Percentiles rank a stretch among this genome's conserved stretches.
Conservation (phyloP, 2,329 filamentous ascomycete species). For the Botrytis elliptica region DNA sequence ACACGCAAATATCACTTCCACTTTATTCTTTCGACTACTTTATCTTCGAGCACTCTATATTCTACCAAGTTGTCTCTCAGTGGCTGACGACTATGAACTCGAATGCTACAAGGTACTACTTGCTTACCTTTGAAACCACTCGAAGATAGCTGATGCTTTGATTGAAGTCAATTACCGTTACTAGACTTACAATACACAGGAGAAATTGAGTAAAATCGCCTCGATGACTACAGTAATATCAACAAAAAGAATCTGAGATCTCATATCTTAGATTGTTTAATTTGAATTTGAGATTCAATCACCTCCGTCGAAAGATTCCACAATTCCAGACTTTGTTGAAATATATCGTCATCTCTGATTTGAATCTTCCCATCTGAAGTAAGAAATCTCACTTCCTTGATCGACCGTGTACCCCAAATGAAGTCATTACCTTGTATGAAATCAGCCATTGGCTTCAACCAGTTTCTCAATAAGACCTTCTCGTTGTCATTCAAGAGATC, state of each 20-base stretch:
- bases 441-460: conserved; percentile 24
- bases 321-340: conserved; percentile 22
- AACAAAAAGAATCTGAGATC: not conserved
- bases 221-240: not conserved
- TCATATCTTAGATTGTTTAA: not conserved
- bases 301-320: conserved; percentile 20
- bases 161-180: not conserved
- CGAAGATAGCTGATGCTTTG: not conserved
- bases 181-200: not conserved
- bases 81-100: not conserved
- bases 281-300: not conserved
- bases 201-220: not conserved
- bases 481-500: conserved; percentile 20
- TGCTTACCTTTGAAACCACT: not conserved
- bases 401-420: conserved; percentile 22
- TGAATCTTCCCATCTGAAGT: conserved; percentile 22
- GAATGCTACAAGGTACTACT: not conserved
- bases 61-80: not conserved
- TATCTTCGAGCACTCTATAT: not conserved
- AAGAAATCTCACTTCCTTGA: conserved; percentile 24
- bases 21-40: not conserved
- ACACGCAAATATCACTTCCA: not conserved
- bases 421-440: conserved; percentile 23
- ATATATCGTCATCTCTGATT: conserved; percentile 24
- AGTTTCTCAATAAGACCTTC: conserved; percentile 22